These are phyloP conservation scores for Suhomyces kilbournensis DNA, from an alignment of 805 yeast genomes.

Conservation along the genomic window DNA sequence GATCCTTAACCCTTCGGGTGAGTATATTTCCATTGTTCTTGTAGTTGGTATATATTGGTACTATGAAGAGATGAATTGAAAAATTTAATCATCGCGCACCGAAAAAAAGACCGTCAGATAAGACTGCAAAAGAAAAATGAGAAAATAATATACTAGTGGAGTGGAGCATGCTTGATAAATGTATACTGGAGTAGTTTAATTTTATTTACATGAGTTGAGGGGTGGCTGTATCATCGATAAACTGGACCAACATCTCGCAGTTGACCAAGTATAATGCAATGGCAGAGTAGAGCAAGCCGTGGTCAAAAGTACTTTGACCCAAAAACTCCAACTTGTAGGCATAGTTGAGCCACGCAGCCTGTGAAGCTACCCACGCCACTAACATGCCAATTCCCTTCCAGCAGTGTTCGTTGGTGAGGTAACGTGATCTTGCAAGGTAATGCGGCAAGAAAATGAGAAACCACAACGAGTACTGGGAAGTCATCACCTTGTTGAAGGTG, in stretches of 20 bases:
- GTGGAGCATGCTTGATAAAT: no score
- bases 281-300: constrained; percentile 56
- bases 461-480: constrained; percentile 97
- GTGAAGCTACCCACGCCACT: constrained; percentile 64
- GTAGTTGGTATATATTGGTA: background rate
- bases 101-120: background rate
- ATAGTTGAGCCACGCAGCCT: constrained; percentile 72
- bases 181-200: background rate
- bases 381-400: constrained; percentile 41
- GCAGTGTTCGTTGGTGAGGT: constrained; percentile 17
- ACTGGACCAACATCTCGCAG: constrained; percentile 55
- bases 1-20: constrained; percentile 90
- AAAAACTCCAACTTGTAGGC: constrained; percentile 81
- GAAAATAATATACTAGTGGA: no score
- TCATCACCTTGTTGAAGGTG: constrained; percentile 57
- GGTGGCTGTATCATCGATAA: constrained; percentile 37
- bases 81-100: background rate
- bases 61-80: background rate
- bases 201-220: background rate
- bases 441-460: constrained; percentile 82
- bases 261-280: constrained; percentile 59
- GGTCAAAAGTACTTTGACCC: constrained; percentile 63
- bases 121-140: no score
- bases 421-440: constrained; percentile 48
- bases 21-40: constrained; percentile 60